Evolutionary conservation across 2,329 filamentous ascomycete species (phyloP), one percentile per base, ranked within the genome.

Genomic region (Chaetomium strumarium): DNA sequence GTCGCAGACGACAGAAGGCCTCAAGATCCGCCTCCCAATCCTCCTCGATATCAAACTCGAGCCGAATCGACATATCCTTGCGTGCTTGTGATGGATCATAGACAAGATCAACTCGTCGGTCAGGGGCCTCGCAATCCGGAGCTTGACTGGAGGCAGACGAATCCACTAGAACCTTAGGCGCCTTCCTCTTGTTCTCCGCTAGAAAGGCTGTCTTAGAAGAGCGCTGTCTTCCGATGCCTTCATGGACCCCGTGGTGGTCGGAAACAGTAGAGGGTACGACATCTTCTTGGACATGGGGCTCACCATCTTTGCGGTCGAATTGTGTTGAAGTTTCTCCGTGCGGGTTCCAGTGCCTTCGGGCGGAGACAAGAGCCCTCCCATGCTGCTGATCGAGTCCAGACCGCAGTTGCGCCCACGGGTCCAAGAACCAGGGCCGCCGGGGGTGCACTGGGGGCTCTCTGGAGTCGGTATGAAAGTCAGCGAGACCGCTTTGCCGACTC

Each of bases 11-110:
- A 14, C 50, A 55, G 29, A 60, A 55, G 1, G 37, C 51, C 37
- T 59, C 57, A 1, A 59, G 38, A 12, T 56, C 53, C 2, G 19
- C 29, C 14, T 48, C 37, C 41, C 42, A 53, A 20, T 59, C 55
- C 10, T 57, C 55, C 31, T 55, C 46, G 11, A 58, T 19, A 12
- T 58, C 53, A 36, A 58, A 11, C 16, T 45, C 33, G 3, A 59
- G 37, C 8, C 34, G 31, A 5, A 58, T 30, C 1, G 46, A 40
- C 8, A 58, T 51, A 16, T 60, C 49, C 41, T 52, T 60, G 20
- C 16, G 16, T 13, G 39, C 30, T 10, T 46, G 37, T 10, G 56
- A 57, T 0, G 56, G 53, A 20, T 59, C 55, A 29, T 49, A 31
- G 16, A 55, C 47, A 24, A 54, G 30, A 17, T 60, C 55, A 20